Evolutionary conservation across 371 early-diverging fungal species (phyloP), one percentile per base, ranked within the genome.

Genomic region (Mortierella sp.): DNA sequence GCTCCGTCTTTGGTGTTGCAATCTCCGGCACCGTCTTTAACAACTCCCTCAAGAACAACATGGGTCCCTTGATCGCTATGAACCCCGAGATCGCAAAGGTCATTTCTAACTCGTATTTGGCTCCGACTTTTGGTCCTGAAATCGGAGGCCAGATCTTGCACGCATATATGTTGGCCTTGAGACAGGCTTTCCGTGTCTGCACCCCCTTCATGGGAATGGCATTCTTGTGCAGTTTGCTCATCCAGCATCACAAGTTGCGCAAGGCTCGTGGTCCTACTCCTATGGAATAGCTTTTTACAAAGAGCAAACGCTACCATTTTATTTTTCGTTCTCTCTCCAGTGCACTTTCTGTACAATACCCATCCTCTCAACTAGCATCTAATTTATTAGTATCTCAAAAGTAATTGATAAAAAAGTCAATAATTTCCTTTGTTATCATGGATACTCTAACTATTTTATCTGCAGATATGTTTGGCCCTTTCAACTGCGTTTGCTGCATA

Each of bases 1-100:
- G 94, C 43, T 89, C 91, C 51, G 85, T 88, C 2, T 69, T 91
- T 43, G 92, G 92, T 9, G 82, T 93, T 50, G 91, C 91, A 31
- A 67, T 89, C 8, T 66, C 80, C 17, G 87, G 84, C 1, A 79
- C 86, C 7, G 66, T 87, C 43, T 85, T 86, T 70, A 81, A 80
- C 63, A 86, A 86, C 64, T 46, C 53, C 14, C 53, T 83, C 51
- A 61, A 72, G 51, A 31, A 44, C 28, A 50, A 70, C 43, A 50
- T 86, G 15, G 43, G 27, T 1, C 59, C 59, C 8, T 14, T 73
- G 48, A 63, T 66, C 24, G 19, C 1, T 1, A 3, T 7, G 9
- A 57, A 62, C 48, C 67, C 67, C 3, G 28, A 15, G 0, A 39
- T 75, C 12, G 50, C 24, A 3, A 24, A 43, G 6, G 73, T 73